Conservation (phyloP, 306 rosid species). For the Nissolia schottii region DNA sequence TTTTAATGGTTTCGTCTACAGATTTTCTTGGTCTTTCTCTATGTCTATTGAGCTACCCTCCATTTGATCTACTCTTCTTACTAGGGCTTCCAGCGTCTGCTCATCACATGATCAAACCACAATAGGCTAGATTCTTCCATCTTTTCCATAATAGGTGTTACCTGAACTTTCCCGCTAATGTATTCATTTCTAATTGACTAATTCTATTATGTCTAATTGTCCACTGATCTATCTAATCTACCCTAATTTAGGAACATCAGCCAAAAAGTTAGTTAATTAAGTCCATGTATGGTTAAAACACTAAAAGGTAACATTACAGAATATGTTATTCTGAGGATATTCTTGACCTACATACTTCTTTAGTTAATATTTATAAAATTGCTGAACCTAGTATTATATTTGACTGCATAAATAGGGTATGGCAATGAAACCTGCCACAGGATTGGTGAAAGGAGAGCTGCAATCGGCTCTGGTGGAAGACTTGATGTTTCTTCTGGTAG, state of each 20-base stretch:
- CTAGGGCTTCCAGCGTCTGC: no score
- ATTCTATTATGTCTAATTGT: no score
- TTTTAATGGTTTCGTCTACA: no score
- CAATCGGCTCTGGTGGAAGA: constrained; percentile 81
- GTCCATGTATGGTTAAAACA: background rate
- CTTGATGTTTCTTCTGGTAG: constrained; percentile 67
- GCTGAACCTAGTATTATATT: background rate
- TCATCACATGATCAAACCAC: no score
- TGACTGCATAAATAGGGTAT: background rate
- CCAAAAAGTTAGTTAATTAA: background rate
- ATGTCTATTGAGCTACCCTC: no score
- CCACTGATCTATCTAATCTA: no score
- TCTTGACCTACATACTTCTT: background rate
- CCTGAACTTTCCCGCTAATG: no score
- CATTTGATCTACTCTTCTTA: no score
- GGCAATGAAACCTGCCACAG: constrained; percentile 65
- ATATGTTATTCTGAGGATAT: background rate
- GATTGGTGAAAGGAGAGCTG: constrained; percentile 69
- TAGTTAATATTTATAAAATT: background rate
- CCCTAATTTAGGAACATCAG: background rate
- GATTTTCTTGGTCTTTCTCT: no score
- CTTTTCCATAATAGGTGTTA: no score
- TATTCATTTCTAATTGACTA: no score
- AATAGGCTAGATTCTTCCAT: no score
- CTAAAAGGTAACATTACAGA: background rate